A percentile compares a stretch with the other conserved stretches of the same genome.
Conservation (phyloP, 495 filamentous ascomycete genomes). For the Staphylotrichum longicolle region DNA sequence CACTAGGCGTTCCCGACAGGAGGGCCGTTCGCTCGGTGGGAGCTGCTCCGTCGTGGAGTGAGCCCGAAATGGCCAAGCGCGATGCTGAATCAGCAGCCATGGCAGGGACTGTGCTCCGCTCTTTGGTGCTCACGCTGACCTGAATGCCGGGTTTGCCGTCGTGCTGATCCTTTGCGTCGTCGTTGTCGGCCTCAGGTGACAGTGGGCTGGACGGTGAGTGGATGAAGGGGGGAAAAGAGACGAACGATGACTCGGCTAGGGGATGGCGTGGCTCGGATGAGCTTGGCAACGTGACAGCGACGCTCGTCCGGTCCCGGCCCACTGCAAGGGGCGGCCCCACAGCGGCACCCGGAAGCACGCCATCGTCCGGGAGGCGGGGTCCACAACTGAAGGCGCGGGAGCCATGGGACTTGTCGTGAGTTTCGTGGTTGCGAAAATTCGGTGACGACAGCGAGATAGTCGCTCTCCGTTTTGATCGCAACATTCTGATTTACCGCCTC, state of each 20-base stretch:
- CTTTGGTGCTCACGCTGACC: no score
- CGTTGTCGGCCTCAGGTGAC: neutral
- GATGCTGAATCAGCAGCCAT: neutral
- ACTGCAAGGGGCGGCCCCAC: no score
- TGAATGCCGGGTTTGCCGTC: no score
- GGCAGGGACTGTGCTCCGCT: no score
- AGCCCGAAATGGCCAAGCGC: neutral
- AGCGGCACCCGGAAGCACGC: neutral
- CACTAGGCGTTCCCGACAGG: neutral
- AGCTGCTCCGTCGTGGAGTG: neutral
- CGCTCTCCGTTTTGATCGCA: no score
- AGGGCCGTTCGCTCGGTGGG: constrained; percentile 13
- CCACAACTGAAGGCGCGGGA: constrained; percentile 5
- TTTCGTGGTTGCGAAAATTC: no score
- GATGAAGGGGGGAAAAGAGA: constrained; percentile 4
- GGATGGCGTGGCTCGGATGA: neutral
- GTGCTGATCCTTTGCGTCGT: neutral
- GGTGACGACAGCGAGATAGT: no score
- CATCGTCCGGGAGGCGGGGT: neutral
- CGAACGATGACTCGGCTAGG: neutral
- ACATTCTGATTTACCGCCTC: no score
- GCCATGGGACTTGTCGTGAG: no score
- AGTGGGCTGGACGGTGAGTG: neutral
- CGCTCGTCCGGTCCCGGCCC: neutral
- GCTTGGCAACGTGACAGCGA: neutral